Base-by-base conservation (phyloP, 257 asterid species). In the Voacanga thouarsii region DNA sequence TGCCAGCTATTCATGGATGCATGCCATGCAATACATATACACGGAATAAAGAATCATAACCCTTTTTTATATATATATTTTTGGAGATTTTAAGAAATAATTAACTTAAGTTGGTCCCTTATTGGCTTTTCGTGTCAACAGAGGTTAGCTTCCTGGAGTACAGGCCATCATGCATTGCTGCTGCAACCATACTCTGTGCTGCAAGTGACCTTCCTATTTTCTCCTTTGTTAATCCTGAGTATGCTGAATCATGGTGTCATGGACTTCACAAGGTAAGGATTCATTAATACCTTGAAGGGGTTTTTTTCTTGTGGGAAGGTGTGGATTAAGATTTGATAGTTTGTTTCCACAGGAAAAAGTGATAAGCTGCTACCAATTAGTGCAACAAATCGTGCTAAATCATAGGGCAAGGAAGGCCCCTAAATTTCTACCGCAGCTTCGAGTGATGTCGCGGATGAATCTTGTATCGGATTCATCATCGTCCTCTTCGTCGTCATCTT, bases 81-180 rank as follows among this genome's bases (percentile, higher is more conserved):
- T 57, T 6, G 23, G 64, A 57, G 9, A 23, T 57, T 57, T 14
- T 50, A 18, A 49, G 23, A 18, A 50, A 30, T 43, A 30, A 1
- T 77, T 33, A 33, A 33, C 37, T 33, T 33, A 1, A 33, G 37
- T 33, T 33, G 37, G 37, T 33, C 37, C 37, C 37, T 33, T 16
- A 30, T 75, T 61, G 18, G 1, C 3, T 79, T 18, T 63, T 82
- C 64, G 76, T 79, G 49, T 51, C 75, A 49, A 72, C 86, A 94
- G 98, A 90, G 74, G 82, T 86, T 44, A 88, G 92, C 81, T 88
- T 94, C 81, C 86, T 89, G 30, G 94, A 89, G 86, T 92, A 89
- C 73, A 77, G 90, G 87, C 97, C 98, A 83, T 94, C 98, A 73
- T 94, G 97, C 90, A 86, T 90, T 80, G 98, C 96, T 77, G 97